Base-by-base conservation (phyloP, 2,329 filamentous ascomycete genomes). In the Aspergillus pseudoviridinutans region DNA sequence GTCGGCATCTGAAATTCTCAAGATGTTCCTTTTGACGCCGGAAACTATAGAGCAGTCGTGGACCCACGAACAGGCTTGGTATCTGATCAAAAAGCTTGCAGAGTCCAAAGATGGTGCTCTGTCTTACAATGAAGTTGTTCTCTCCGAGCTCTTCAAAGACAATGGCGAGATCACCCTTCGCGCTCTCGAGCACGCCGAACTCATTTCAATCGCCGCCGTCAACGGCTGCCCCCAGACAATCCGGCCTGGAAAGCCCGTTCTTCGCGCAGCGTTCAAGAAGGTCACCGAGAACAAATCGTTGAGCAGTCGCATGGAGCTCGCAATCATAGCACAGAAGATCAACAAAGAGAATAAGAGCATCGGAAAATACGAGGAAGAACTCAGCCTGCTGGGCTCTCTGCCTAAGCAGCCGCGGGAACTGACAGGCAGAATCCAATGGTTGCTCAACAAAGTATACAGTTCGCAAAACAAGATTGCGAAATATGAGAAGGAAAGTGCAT, bases 31-130 rank as follows among this genome's bases (percentile, higher is more conserved):
- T 29, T 79, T 95, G 3, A 68, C 80, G 47, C 71, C 76, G 25
- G 84, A 86, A 49, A 83, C 83, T 52, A 77, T 79, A 2, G 77
- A 80, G 44, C 83, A 83, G 29, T 83, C 84, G 54, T 97, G 91
- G 90, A 90, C 87, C 0, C 80, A 86, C 4, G 87, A 94, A 68
- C 94, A 97, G 77, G 93, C 91, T 0, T 97, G 94, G 94, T 83
- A 88, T 58, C 78, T 99, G 2, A 87, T 97, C 74, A 92, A 90
- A 69, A 80, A 84, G 29, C 85, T 99, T 14, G 88, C 90, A 0
- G 73, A 82, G n/a, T 78, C 84, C 10, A 84, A 87, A 5, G 80
- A 74, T 42, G 73, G 69, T 3, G 51, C 75, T 3, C 79, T 97
- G 0, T 84, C 89, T 1, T 97, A 96, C 79, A 93, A 96, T 73